phyloP scores from a whole-genome alignment of 2,329 filamentous ascomycete genomes.

The Ophiocordyceps robertsii region DNA sequence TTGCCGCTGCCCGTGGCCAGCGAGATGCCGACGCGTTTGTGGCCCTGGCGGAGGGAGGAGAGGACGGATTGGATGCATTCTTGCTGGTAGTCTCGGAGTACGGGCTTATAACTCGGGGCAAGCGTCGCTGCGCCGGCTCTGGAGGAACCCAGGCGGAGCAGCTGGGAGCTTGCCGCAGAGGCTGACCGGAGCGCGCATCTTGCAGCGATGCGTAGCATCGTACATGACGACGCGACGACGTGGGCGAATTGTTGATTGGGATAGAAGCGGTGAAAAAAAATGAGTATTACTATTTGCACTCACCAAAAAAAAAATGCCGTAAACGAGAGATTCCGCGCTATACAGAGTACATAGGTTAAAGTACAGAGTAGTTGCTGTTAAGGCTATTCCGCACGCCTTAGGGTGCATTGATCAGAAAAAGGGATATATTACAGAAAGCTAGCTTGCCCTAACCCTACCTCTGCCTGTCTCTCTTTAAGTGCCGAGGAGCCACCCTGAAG shows the following conservation, averaged over 20 bases:
- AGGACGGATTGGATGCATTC: slow-evolving; percentile 81
- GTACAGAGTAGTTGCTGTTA: no score
- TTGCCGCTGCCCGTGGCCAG: slow-evolving; percentile 83
- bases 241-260: neutral
- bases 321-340: no score
- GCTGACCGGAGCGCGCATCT: slow-evolving; percentile 13
- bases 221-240: slow-evolving; percentile 15
- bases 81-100: slow-evolving; percentile 74
- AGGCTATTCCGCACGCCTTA: no score
- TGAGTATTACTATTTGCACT: no score
- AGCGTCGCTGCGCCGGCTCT: slow-evolving; percentile 11
- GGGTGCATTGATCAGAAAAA: no score
- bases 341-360: no score
- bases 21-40: slow-evolving; percentile 72
- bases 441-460: no score
- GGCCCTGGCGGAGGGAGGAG: slow-evolving; percentile 51
- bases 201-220: slow-evolving; percentile 19
- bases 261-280: no score
- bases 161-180: slow-evolving; percentile 3
- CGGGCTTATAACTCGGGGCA: slow-evolving; percentile 24
- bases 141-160: slow-evolving; percentile 4
- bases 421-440: no score
- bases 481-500: no score
- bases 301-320: no score
- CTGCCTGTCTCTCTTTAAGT: no score